Base-by-base conservation (phyloP, 148 eudicot species). In the Silene uniflora region DNA sequence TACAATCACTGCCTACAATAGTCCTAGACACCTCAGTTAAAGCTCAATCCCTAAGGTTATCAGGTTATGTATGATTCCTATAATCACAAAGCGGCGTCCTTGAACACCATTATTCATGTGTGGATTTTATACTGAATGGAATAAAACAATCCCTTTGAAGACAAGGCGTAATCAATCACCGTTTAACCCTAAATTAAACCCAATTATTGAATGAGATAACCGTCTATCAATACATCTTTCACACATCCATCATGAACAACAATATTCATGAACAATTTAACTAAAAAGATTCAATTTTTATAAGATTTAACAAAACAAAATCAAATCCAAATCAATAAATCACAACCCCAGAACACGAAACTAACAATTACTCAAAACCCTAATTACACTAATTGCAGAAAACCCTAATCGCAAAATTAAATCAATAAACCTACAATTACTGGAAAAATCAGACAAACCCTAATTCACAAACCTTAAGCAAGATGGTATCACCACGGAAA, bases 401-500 rank as follows among this genome's bases (percentile, higher is more conserved):
- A 69, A 69, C 73, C 29, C 54, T 11, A 39, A 69, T 5, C 19
- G 6, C 14, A 25, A 69, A 69, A 69, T 49, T 47, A 47, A 64
- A 52, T 14, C 59, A 17, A 25, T 16, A 55, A 59, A 27, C 55
- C 7, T 35, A 14, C 35, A 56, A 55, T 25, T 23, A 71, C n/a
- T n/a, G n/a, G n/a, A 17, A 54, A 44, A 18, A 10, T 71, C 6
- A 52, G 13, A 21, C 19, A 52, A 71, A 52, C 61, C 61, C 73
- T 71, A 71, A 23, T 18, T 1, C 10, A 7, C 7, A 39, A 79
- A 91, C 97, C 93, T 91, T 91, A 73, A 91, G 76, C 8, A 91
- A 63, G 67, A 91, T 87, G 1, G 97, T 91, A 69, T 91, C 97
- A 5, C 97, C 97, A 4, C 97, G 90, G 72, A 89, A 91, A 23